Conservation (phyloP, 331 rosid species). For the Erythrophleum ivorense region DNA sequence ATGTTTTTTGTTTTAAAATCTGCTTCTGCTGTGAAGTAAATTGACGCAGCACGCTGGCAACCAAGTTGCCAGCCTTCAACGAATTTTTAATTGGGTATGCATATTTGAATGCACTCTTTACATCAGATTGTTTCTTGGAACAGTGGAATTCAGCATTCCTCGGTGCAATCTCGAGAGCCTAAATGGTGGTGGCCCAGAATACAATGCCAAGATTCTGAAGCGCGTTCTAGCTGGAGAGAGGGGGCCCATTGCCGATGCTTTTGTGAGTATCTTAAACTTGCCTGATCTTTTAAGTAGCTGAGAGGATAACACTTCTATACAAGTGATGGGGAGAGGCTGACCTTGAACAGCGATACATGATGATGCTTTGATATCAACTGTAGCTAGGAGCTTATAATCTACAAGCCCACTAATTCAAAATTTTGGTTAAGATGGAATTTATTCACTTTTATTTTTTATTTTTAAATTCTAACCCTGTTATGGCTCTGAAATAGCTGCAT, state of each 20-base stretch:
- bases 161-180: slow-evolving; percentile 72
- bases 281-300: not conserved
- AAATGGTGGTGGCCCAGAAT: slow-evolving; percentile 75
- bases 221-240: slow-evolving; percentile 81
- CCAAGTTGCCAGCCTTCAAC: not conserved
- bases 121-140: slow-evolving; percentile 35
- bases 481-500: not conserved
- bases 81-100: slow-evolving; percentile 31
- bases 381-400: slow-evolving; percentile 7
- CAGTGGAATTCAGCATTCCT: slow-evolving; percentile 89
- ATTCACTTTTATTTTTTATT: slow-evolving; percentile 2
- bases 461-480: slow-evolving; percentile 1
- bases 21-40: slow-evolving; percentile 15
- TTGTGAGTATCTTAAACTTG: slow-evolving; percentile 55
- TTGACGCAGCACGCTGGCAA: slow-evolving; percentile 32
- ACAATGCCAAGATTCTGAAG: slow-evolving; percentile 69
- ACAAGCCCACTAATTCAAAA: slow-evolving; percentile 1
- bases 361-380: slow-evolving; percentile 16
- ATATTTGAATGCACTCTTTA: slow-evolving; percentile 27
- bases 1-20: slow-evolving; percentile 10
- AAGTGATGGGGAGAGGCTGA: slow-evolving; percentile 4
- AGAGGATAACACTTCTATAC: slow-evolving; percentile 1
- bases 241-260: slow-evolving; percentile 82
- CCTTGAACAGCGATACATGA: slow-evolving; percentile 26
- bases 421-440: slow-evolving; percentile 32